phyloP scores from a whole-genome alignment of 2,329 filamentous ascomycete species.

The Paecilomyces dactylethromorphus region DNA sequence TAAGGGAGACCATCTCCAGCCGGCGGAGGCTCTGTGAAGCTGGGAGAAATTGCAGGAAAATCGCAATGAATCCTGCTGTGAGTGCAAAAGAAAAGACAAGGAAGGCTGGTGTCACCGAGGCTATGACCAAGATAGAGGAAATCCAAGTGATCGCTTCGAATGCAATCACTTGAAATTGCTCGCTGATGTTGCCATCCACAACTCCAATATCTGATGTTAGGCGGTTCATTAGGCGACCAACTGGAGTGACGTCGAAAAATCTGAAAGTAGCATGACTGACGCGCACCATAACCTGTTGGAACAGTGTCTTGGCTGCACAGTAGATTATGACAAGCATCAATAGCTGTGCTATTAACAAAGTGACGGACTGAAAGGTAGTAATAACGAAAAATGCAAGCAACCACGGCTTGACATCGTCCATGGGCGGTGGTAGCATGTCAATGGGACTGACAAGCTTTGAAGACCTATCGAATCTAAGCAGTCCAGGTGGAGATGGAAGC shows the following conservation, averaged over 20 bases:
- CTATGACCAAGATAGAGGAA: constrained; percentile 70
- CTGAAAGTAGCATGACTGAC: constrained; percentile 79
- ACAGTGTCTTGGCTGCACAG: constrained; percentile 68
- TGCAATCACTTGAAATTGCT: constrained; percentile 64
- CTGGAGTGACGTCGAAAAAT: constrained; percentile 85
- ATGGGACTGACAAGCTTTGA: constrained; percentile 19
- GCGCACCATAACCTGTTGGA: constrained; percentile 62
- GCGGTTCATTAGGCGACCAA: constrained; percentile 86
- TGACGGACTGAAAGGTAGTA: constrained; percentile 53
- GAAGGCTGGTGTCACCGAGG: constrained; percentile 70
- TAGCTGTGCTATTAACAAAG: constrained; percentile 56
- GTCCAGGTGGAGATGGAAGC: background rate
- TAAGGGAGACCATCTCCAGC: constrained; percentile 83
- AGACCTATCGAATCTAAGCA: constrained; percentile 6
- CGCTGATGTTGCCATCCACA: constrained; percentile 77
- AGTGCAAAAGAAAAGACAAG: constrained; percentile 64
- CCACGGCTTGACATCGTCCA: constrained; percentile 65
- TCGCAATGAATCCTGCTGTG: constrained; percentile 61
- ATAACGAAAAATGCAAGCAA: constrained; percentile 63
- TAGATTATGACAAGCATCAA: constrained; percentile 74
- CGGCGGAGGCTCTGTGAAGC: constrained; percentile 76
- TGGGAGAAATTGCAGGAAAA: constrained; percentile 72
- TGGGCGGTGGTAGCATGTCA: constrained; percentile 58
- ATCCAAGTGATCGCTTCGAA: constrained; percentile 66
- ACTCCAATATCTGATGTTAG: constrained; percentile 86